Evolutionary conservation across 805 yeast species (phyloP), one percentile per base, ranked within the genome.

Genomic region (Wickerhamiella parazyma): DNA sequence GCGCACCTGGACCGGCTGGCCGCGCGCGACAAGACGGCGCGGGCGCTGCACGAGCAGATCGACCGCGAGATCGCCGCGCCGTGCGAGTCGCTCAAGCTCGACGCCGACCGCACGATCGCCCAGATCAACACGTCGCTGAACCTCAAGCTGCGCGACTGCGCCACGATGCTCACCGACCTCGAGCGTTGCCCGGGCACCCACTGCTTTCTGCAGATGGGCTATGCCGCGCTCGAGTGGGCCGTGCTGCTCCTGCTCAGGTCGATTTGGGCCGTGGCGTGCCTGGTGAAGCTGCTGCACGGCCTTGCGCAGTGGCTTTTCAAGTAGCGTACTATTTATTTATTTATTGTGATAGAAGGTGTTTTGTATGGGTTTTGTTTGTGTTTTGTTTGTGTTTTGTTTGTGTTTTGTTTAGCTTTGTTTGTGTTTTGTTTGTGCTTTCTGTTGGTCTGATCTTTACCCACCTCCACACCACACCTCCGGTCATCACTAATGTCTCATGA

Each of bases 401-500:
- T n/a, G n/a, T n/a, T n/a, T n/a, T n/a, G n/a, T n/a, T n/a, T n/a
- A n/a, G n/a, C n/a, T n/a, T n/a, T n/a, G n/a, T n/a, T n/a, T n/a
- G n/a, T n/a, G n/a, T n/a, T n/a, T n/a, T n/a, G n/a, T n/a, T n/a
- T n/a, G n/a, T n/a, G n/a, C n/a, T n/a, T n/a, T n/a, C n/a, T n/a
- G n/a, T n/a, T n/a, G n/a, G n/a, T n/a, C n/a, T n/a, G n/a, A n/a
- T n/a, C n/a, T n/a, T n/a, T n/a, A n/a, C n/a, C n/a, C n/a, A n/a
- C n/a, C n/a, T n/a, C n/a, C n/a, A n/a, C n/a, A n/a, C n/a, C 0
- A 8, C 8, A 5, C 24, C 24, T 6, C 8, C 24, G 8, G 8
- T 21, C 8, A 21, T 6, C 8, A 5, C 8, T 8, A 8, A 21
- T 21, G 24, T 21, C 24, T 21, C 84, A 87, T 58, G 94, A 85